Percentiles rank a stretch among this genome's conserved stretches.
These are phyloP conservation scores for Mortierella sp. DNA, from an alignment of 371 early-diverging fungal genomes.

Conservation along the genomic window DNA sequence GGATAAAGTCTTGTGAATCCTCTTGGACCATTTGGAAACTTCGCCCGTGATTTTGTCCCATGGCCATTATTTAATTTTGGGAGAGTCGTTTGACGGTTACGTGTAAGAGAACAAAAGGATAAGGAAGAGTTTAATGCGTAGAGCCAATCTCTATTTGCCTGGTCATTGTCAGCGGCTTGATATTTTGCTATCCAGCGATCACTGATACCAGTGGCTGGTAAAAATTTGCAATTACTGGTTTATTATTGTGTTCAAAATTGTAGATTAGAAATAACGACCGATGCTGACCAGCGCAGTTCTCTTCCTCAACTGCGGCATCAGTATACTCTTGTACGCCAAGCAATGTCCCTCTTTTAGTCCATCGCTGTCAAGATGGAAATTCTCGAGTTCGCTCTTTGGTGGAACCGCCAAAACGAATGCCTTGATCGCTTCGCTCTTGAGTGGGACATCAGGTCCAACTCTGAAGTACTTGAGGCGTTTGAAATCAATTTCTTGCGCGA, in stretches of 20 bases:
- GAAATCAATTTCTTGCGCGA: constrained; percentile 42
- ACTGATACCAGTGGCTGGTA: too few species aligned
- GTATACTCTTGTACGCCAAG: constrained; percentile 13
- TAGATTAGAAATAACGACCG: constrained; percentile 24
- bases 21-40: too few species aligned
- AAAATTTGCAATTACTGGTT: not conserved
- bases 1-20: too few species aligned
- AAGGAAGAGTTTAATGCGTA: too few species aligned
- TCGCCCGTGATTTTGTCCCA: too few species aligned
- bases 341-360: constrained; percentile 19
- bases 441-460: constrained; percentile 29
- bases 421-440: constrained; percentile 31
- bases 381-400: constrained; percentile 29
- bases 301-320: constrained; percentile 24
- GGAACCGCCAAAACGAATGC: constrained; percentile 38
- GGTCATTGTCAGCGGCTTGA: too few species aligned
- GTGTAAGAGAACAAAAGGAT: too few species aligned
- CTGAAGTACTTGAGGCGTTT: constrained; percentile 28
- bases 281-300: constrained; percentile 42
- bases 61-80: too few species aligned
- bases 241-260: not conserved
- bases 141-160: too few species aligned
- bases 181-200: too few species aligned
- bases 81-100: too few species aligned
- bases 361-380: constrained; percentile 35